These are phyloP conservation scores for Cyberlindnera japonica DNA, from an alignment of 805 yeast species.

Conservation along the genomic window DNA sequence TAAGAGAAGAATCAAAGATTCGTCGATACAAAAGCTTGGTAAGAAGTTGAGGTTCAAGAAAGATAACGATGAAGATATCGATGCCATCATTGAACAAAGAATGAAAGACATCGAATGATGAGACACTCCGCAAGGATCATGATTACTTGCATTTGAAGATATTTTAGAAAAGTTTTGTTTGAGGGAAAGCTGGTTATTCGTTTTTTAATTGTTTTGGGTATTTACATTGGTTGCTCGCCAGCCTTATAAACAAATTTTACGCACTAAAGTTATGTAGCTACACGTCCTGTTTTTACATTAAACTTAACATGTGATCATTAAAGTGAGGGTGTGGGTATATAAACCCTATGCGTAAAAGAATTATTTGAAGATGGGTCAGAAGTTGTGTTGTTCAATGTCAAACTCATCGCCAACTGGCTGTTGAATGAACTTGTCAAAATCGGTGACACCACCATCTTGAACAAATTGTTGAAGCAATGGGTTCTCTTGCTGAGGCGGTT, in stretches of 20 bases:
- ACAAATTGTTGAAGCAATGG: slow-evolving; percentile 15
- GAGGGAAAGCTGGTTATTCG: slow-evolving; percentile 10
- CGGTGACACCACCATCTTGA: slow-evolving; percentile 12
- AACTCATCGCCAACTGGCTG: slow-evolving; percentile 15
- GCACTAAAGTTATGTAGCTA: no score
- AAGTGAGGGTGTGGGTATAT: neutral
- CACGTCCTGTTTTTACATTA: no score
- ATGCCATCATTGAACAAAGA: slow-evolving; percentile 51
- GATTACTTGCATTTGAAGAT: neutral
- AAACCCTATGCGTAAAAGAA: neutral
- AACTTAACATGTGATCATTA: neutral
- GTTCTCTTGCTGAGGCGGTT: slow-evolving; percentile 7
- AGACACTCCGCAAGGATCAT: no score
- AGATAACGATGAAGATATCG: slow-evolving; percentile 32
- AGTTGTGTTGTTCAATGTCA: slow-evolving; percentile 3
- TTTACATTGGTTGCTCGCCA: no score
- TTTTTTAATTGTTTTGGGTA: neutral
- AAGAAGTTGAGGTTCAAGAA: slow-evolving; percentile 36
- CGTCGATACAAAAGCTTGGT: slow-evolving; percentile 30
- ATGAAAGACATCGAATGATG: slow-evolving; percentile 34
- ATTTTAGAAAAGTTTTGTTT: neutral
- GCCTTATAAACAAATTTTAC: no score
- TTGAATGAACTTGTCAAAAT: slow-evolving; percentile 16
- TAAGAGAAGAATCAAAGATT: slow-evolving; percentile 34
- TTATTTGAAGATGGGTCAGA: neutral